A percentile compares a stretch with the other conserved stretches of the same genome.
Conservation (phyloP, 805 yeast genomes). For the Maudiozyma saulgeensis region DNA sequence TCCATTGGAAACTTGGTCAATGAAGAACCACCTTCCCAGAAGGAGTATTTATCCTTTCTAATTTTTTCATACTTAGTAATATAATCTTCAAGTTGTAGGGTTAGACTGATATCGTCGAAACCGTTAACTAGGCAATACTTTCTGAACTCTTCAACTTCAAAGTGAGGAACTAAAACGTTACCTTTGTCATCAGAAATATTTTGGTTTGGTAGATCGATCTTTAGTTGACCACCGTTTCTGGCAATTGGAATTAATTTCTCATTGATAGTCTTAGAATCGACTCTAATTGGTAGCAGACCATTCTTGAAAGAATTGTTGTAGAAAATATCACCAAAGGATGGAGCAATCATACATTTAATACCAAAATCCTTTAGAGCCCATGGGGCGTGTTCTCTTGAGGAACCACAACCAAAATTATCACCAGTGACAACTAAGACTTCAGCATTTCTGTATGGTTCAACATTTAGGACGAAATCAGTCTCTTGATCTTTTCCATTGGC, state of each 20-base stretch:
- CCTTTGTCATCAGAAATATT: constrained; percentile 58
- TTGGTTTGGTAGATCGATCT: constrained; percentile 82
- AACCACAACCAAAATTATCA: constrained; percentile 97
- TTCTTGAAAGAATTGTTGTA: constrained; percentile 95
- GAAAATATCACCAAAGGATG: constrained; percentile 96
- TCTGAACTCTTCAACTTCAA: constrained; percentile 85
- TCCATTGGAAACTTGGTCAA: constrained; percentile 33
- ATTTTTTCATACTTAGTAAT: constrained; percentile 64
- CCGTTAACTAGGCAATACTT: constrained; percentile 93
- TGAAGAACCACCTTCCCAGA: constrained; percentile 83
- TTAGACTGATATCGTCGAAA: constrained; percentile 92
- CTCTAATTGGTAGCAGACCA: constrained; percentile 85
- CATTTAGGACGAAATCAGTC: constrained; percentile 89
- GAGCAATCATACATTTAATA: constrained; percentile 90
- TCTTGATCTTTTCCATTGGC: constrained; percentile 60
- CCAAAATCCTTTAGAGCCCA: constrained; percentile 99
- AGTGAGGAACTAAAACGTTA: constrained; percentile 68
- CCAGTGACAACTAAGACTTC: constrained; percentile 86
- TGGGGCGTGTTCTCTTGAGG: constrained; percentile 98
- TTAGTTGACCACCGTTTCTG: constrained; percentile 52
- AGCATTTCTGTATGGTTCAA: constrained; percentile 69
- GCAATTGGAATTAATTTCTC: constrained; percentile 76
- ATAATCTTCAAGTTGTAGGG: constrained; percentile 77
- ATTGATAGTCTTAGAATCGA: constrained; percentile 67
- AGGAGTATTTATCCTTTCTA: constrained; percentile 76